Evolutionary conservation across 140 eudicot genomes (phyloP).

Genomic region (Anethum foeniculum): DNA sequence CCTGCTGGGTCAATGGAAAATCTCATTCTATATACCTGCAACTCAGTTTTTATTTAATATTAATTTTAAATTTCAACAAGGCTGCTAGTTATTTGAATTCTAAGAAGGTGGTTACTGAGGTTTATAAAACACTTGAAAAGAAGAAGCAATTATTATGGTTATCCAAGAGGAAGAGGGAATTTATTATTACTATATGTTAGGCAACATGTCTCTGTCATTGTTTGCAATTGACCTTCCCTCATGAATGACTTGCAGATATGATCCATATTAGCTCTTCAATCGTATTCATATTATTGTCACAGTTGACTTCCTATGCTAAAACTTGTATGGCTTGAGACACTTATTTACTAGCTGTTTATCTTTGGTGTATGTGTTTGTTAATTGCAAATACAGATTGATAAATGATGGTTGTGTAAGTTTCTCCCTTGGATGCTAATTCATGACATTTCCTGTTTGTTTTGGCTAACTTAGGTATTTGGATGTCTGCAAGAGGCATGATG

Average conservation of each 20-base stretch:
- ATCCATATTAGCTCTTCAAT: neutral
- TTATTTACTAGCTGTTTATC: neutral
- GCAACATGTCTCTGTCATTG: neutral
- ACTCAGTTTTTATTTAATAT: neutral
- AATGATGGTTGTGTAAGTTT: neutral
- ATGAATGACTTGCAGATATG: neutral
- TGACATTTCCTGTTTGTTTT: neutral
- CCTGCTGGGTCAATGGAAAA: neutral
- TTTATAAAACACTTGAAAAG: neutral
- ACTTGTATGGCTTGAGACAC: neutral
- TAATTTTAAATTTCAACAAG: neutral
- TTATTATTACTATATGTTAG: neutral
- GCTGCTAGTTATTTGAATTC: neutral
- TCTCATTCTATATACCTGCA: neutral
- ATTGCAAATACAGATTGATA: neutral
- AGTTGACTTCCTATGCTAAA: neutral
- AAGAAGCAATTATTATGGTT: neutral
- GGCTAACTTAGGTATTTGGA: slow-evolving; percentile 33
- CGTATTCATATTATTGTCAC: neutral
- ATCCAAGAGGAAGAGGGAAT: neutral
- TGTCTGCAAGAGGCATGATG: slow-evolving; percentile 40
- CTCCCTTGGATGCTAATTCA: neutral
- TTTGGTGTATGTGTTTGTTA: neutral
- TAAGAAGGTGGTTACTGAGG: neutral
- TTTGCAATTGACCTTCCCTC: neutral